Evolutionary conservation across 441 rosid species (phyloP).

Genomic region (Pelargonium citronellum): DNA sequence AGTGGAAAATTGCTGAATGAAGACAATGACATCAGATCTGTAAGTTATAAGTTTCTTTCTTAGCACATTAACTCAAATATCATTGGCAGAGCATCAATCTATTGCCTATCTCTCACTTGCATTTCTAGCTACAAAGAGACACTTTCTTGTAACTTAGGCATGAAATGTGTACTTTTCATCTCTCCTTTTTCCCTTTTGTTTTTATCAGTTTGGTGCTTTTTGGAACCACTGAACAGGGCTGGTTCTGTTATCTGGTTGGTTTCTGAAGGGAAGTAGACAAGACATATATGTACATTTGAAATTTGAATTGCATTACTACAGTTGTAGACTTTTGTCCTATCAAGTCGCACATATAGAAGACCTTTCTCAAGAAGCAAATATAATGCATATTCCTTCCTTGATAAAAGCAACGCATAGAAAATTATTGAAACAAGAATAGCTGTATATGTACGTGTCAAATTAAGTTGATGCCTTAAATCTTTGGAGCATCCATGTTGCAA

Average conservation of each 20-base stretch:
- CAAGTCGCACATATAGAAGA: not conserved
- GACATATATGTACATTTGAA: not conserved
- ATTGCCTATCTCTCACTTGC: conserved; percentile 7
- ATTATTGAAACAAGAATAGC: not conserved
- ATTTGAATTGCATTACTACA: not conserved
- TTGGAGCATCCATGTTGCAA: conserved; percentile 7
- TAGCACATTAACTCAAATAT: not conserved
- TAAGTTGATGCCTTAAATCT: not conserved
- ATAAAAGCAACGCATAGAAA: not conserved
- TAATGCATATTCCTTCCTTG: not conserved
- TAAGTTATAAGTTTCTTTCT: conserved; percentile 37
- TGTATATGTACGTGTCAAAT: not conserved
- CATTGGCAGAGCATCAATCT: not conserved
- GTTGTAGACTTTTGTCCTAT: not conserved
- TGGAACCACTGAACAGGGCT: not conserved
- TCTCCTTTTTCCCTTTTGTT: conserved; percentile 1
- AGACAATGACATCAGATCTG: conserved; percentile 91
- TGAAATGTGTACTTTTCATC: not conserved
- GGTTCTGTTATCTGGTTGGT: conserved; percentile 5
- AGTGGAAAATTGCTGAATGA: conserved; percentile 86
- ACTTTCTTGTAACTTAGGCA: not conserved
- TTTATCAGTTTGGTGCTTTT: not conserved
- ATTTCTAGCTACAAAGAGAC: not conserved
- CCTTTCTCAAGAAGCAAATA: not conserved
- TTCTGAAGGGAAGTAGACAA: conserved; percentile 2